Evolutionary conservation across 768 basidiomycete species (phyloP), one percentile per base, ranked within the genome.

Genomic region (Lenzites betulinus): DNA sequence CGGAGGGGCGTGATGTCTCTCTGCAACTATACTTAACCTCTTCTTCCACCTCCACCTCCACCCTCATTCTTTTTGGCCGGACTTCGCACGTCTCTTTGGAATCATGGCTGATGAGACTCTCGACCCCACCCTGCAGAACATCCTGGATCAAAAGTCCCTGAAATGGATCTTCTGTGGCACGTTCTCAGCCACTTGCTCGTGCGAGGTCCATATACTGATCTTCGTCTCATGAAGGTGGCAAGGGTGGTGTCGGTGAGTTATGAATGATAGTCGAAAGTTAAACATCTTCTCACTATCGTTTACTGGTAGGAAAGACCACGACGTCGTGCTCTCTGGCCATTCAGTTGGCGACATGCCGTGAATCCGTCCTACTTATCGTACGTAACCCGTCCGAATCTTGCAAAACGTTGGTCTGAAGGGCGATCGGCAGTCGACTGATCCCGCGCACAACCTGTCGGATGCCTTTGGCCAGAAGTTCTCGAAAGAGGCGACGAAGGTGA

Each of bases 91-190:
- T 28, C n/a, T 20, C 23, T 43, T 13, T 22, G 16, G 16, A 16
- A 54, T 47, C 64, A 87, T 88, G 86, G 70, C 82, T 38, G 80
- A 86, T 57, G 88, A 89, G 67, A 78, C 81, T 1, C 83, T 96
- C 42, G 82, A 84, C 16, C 87, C 96, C 20, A 95, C 93, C 18
- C 85, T 99, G 8, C 93, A 97, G 79, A 98, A 97, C 71, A 79
- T 99, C 50, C 77, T 99, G 30, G 95, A 98, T 74, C 96, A 99
- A 76, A 88, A 83, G 66, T 87, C 88, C 23, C 76, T 98, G 62
- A 97, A 98, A 74, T 99, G 96, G 96, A 98, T 99, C 71, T 99
- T 99, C 73, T 98, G 97, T 71, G 96, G 96, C 85, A 75, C 60
- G 90, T 83, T 30, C 36, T 62, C 30, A 47, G 36, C 44, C 42